These are phyloP conservation scores for Juncus effusus DNA, from an alignment of 176 grass and related monocot species.

Conservation along the genomic window DNA sequence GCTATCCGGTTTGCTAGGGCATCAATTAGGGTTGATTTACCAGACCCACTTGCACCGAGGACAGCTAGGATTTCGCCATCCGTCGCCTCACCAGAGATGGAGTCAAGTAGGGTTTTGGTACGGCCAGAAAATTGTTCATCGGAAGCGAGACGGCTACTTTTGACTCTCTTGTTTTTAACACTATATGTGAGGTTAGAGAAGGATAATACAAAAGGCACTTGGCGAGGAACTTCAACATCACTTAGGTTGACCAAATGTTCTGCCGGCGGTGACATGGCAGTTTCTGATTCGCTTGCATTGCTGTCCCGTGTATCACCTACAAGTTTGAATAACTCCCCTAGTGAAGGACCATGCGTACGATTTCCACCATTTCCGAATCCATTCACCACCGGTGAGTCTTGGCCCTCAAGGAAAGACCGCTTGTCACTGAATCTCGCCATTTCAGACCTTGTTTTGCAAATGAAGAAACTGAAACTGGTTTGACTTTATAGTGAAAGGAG, in stretches of 20 bases:
- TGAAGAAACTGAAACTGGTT: neutral
- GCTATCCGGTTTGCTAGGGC: slow-evolving; percentile 82
- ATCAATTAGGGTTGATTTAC: slow-evolving; percentile 96
- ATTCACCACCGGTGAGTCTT: slow-evolving; percentile 17
- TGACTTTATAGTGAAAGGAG: slow-evolving; percentile 18
- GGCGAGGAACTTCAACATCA: slow-evolving; percentile 18
- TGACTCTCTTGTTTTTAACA: slow-evolving; percentile 36
- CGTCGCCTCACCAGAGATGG: slow-evolving; percentile 61
- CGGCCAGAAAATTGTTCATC: slow-evolving; percentile 20
- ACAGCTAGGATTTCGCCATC: slow-evolving; percentile 85
- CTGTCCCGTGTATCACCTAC: slow-evolving; percentile 48
- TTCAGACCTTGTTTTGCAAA: slow-evolving; percentile 5
- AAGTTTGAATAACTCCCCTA: slow-evolving; percentile 63
- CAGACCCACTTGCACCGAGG: slow-evolving; percentile 82
- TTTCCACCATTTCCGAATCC: neutral
- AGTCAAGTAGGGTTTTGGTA: slow-evolving; percentile 48
- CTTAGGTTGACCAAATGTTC: neutral
- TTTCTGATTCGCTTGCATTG: slow-evolving; percentile 22
- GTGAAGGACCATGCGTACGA: slow-evolving; percentile 31
- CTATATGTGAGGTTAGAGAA: slow-evolving; percentile 70
- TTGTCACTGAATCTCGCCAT: slow-evolving; percentile 51
- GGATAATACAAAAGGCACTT: slow-evolving; percentile 49
- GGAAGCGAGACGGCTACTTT: slow-evolving; percentile 1
- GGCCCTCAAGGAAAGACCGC: slow-evolving; percentile 29
- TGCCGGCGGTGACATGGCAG: slow-evolving; percentile 12